These are phyloP conservation scores for Penicillium pulvis DNA, from an alignment of 495 filamentous ascomycete species.

Conservation along the genomic window DNA sequence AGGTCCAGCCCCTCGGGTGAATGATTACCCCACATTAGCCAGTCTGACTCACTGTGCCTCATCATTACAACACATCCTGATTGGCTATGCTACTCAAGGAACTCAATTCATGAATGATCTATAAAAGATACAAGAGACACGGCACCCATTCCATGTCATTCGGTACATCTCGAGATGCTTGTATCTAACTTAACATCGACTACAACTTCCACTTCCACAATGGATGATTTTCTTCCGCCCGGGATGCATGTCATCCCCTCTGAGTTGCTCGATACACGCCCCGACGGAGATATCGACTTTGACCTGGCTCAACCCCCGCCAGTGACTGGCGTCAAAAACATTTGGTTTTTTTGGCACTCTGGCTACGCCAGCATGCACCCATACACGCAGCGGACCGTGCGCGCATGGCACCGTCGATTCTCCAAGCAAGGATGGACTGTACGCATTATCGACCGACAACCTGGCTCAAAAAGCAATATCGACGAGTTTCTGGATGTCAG, in stretches of 20 bases:
- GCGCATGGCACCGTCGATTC: conserved; percentile 57
- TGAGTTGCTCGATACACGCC: conserved; percentile 38
- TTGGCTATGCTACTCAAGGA: too few species aligned
- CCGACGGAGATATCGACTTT: conserved; percentile 48
- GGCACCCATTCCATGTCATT: too few species aligned
- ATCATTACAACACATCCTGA: too few species aligned
- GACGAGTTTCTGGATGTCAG: conserved; percentile 48
- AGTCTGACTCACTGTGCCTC: too few species aligned
- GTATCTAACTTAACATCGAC: too few species aligned
- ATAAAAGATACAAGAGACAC: too few species aligned
- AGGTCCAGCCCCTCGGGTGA: too few species aligned
- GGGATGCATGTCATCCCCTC: conserved; percentile 19
- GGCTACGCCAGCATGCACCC: conserved; percentile 49
- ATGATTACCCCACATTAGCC: too few species aligned
- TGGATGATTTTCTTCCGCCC: conserved; percentile 14
- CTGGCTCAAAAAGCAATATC: conserved; percentile 48
- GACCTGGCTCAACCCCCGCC: conserved; percentile 43
- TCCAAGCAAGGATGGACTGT: conserved; percentile 53
- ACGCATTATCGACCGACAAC: conserved; percentile 49
- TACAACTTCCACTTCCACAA: not conserved
- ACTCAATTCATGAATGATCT: too few species aligned
- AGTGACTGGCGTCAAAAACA: conserved; percentile 48
- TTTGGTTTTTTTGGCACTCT: conserved; percentile 61
- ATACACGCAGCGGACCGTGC: conserved; percentile 56
- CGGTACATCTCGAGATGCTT: too few species aligned